A percentile compares a stretch with the other conserved stretches of the same genome.
phyloP scores from a whole-genome alignment of 352 stramenopile species.

The Globisporangium rhizosaccharum region DNA sequence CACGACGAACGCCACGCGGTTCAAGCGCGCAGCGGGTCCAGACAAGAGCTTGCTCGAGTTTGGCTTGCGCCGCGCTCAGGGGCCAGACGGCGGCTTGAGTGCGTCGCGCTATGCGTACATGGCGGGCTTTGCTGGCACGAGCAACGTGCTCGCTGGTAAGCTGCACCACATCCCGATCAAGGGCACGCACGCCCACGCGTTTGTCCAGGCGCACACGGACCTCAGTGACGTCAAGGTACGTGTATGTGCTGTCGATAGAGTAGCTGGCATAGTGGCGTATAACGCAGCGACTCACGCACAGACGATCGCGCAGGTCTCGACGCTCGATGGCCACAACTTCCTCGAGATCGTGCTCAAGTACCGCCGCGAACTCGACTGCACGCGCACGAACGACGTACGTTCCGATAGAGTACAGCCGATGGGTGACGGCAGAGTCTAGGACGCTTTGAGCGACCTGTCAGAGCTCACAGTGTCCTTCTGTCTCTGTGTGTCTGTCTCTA shows the following conservation, averaged over 20 bases:
- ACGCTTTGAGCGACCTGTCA: neutral
- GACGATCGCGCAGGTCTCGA: conserved; percentile 18
- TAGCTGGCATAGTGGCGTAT: neutral
- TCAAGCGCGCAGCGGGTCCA: conserved; percentile 90
- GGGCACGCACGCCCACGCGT: conserved; percentile 98
- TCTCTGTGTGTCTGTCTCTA: conserved; percentile 29
- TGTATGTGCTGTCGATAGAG: neutral
- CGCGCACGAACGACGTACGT: conserved; percentile 76
- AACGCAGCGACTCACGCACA: neutral
- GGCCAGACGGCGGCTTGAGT: conserved; percentile 95
- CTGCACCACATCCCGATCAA: conserved; percentile 93
- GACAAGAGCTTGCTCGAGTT: conserved; percentile 91
- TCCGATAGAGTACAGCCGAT: neutral
- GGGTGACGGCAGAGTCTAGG: neutral
- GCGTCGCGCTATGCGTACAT: conserved; percentile 97
- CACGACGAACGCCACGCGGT: conserved; percentile 96
- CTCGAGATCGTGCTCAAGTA: conserved; percentile 81
- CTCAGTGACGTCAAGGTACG: conserved; percentile 87
- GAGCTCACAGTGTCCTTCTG: too few relatives aligned
- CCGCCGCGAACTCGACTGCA: conserved; percentile 57
- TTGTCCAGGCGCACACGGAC: conserved; percentile 94
- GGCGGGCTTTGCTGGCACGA: conserved; percentile 97
- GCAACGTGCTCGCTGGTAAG: conserved; percentile 97
- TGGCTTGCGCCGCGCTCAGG: conserved; percentile 91
- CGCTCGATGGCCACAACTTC: conserved; percentile 72